phyloP scores from a whole-genome alignment of 2,329 filamentous ascomycete genomes.

The Pseudocercospora vitis region DNA sequence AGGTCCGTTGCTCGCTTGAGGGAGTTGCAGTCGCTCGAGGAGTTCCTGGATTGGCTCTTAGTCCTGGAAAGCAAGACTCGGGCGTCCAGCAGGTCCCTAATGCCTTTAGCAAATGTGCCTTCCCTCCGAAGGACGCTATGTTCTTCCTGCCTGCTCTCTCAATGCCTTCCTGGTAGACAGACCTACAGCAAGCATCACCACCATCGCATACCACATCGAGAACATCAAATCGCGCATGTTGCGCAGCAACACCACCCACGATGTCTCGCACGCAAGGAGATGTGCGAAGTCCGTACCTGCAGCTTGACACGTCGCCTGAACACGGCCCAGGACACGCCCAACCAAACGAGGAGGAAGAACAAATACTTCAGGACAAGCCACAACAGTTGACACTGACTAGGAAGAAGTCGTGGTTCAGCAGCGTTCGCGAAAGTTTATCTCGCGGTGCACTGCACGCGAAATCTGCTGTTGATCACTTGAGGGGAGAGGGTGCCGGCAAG shows the following conservation, averaged over 20 bases:
- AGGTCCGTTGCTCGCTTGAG: no score
- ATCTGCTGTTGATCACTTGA: constrained; percentile 17
- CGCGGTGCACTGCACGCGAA: constrained; percentile 18
- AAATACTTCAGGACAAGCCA: constrained; percentile 17
- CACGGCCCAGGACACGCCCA: neutral
- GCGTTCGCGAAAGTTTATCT: constrained; percentile 21
- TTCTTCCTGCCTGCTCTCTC: no score
- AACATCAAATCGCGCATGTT: neutral
- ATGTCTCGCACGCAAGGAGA: neutral
- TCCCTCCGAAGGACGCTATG: no score
- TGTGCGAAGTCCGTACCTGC: no score
- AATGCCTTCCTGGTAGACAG: neutral
- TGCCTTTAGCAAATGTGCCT: no score
- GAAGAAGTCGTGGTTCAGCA: constrained; percentile 30
- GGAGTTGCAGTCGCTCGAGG: no score
- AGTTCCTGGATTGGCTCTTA: no score
- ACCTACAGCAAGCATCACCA: neutral
- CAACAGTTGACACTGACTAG: constrained; percentile 22
- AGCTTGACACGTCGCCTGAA: neutral
- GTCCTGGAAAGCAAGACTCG: no score
- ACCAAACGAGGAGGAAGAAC: neutral
- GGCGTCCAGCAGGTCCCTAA: no score
- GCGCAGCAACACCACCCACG: neutral
- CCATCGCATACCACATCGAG: neutral
- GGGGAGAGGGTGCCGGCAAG: constrained; percentile 10